Base-by-base conservation (phyloP, 345 rosid species). In the Microthlaspi erraticum region DNA sequence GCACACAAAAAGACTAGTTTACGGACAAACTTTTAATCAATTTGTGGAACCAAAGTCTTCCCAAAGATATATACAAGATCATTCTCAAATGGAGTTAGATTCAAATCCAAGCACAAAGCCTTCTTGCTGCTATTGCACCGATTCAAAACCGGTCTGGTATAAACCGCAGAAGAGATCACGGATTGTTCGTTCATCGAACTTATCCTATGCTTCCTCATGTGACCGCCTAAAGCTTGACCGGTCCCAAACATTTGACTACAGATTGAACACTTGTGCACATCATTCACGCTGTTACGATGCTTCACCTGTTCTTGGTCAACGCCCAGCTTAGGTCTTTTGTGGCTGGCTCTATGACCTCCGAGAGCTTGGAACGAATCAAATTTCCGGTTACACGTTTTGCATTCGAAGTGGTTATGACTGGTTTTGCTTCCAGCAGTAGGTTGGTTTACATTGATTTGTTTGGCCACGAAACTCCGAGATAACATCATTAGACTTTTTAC, bases 171-270 rank as follows among this genome's bases (percentile, higher is more conserved):
- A 64, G 70, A 48, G 9, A 58, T 0, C 48, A 31, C 45, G 8
- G 42, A 0, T 11, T 55, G 60, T 31, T 60, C 57, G 16, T 46
- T 2, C 9, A 49, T 38, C 23, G 51, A 16, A 34, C 31, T 60
- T 8, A 58, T 36, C 54, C 81, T 79, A 68, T 88, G 93, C 53
- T 81, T 74, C 79, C 93, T 82, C 90, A 88, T 85, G 34, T 87
- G 93, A 51, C 93, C 90, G 14, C 92, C 92, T 65, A 87, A 42
- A 77, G 93, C 93, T 75, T 88, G 93, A 12, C 93, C 90, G 52
- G 72, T 41, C 2, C 80, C 70, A 55, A 88, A 88, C 76, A 80
- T 77, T 43, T 76, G 83, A 11, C 81, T 80, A 34, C 93, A 88
- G 6, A 80, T 77, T 1, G 84, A 68, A 68, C 93, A 88, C 68